Percentiles rank a stretch among this genome's conserved stretches.
Conservation (phyloP, 2,329 filamentous ascomycete genomes). For the Knoxdaviesia capensis region DNA sequence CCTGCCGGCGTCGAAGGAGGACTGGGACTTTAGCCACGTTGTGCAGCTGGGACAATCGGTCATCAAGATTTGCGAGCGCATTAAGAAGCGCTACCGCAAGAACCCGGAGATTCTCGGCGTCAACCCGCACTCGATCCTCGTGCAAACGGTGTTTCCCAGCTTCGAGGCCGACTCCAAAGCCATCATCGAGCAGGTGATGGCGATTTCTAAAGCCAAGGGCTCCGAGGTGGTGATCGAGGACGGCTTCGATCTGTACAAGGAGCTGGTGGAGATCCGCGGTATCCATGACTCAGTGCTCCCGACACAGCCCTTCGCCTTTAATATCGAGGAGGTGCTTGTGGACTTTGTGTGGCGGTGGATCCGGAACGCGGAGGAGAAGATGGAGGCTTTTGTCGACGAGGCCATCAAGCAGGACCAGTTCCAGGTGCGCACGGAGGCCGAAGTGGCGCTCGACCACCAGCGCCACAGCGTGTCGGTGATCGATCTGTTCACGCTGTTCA, state of each 20-base stretch:
- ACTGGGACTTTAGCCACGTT: conserved; percentile 83
- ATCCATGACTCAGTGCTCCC: conserved; percentile 64
- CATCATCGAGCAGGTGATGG: conserved; percentile 63
- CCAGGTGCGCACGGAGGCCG: conserved; percentile 46
- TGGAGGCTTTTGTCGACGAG: conserved; percentile 69
- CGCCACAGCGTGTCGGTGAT: conserved; percentile 85
- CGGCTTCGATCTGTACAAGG: conserved; percentile 82
- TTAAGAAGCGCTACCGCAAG: conserved; percentile 79
- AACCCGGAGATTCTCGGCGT: conserved; percentile 73
- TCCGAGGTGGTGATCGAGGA: conserved; percentile 74
- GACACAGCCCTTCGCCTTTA: conserved; percentile 58
- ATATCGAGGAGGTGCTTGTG: conserved; percentile 67
- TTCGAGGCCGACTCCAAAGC: conserved; percentile 81
- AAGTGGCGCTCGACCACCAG: conserved; percentile 52
- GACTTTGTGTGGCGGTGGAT: conserved; percentile 97
- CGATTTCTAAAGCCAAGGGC: conserved; percentile 45
- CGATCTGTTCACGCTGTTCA: conserved; percentile 86
- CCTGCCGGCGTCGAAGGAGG: conserved; percentile 58
- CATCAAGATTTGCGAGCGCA: conserved; percentile 66
- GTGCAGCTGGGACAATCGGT: conserved; percentile 76
- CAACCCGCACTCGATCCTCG: conserved; percentile 45
- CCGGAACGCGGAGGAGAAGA: conserved; percentile 54
- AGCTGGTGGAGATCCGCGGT: conserved; percentile 64
- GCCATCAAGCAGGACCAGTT: conserved; percentile 85
- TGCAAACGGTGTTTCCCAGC: conserved; percentile 68